Conservation (phyloP, 2,329 filamentous ascomycete species). For the Penicillium fuscoglaucum region DNA sequence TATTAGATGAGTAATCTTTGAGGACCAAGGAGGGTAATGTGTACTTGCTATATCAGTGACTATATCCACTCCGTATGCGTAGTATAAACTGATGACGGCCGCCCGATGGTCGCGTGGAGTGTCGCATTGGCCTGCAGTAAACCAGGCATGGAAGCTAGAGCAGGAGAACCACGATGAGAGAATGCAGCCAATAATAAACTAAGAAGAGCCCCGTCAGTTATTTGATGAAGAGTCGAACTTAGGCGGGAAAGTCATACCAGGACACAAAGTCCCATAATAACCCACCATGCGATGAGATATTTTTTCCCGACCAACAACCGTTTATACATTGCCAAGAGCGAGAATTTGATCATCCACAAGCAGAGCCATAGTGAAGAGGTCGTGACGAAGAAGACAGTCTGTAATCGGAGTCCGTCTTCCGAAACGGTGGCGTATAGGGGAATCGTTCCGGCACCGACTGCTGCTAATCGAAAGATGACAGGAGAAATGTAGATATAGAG, state of each 20-base stretch:
- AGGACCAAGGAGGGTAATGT: too few relatives aligned
- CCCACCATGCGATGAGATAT: slow-evolving; percentile 39
- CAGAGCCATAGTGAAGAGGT: slow-evolving; percentile 42
- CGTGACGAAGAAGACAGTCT: slow-evolving; percentile 43
- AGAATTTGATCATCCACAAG: slow-evolving; percentile 45
- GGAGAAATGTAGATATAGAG: slow-evolving; percentile 41
- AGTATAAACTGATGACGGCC: slow-evolving; percentile 39
- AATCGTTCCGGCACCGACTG: slow-evolving; percentile 24
- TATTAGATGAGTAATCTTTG: not conserved
- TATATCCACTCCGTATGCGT: slow-evolving; percentile 38
- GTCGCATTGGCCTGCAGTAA: slow-evolving; percentile 31
- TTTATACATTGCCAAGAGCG: slow-evolving; percentile 43
- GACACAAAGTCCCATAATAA: slow-evolving; percentile 35
- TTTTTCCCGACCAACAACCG: slow-evolving; percentile 37
- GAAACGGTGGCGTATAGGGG: slow-evolving; percentile 31
- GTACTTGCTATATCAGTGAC: slow-evolving; percentile 39
- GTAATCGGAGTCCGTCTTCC: slow-evolving; percentile 33
- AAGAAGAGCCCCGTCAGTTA: not conserved
- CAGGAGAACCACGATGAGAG: slow-evolving; percentile 39
- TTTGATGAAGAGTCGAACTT: slow-evolving; percentile 10
- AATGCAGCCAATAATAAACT: slow-evolving; percentile 42
- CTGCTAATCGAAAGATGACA: slow-evolving; percentile 34
- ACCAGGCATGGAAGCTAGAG: slow-evolving; percentile 39
- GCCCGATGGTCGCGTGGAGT: slow-evolving; percentile 31
- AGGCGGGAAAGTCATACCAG: slow-evolving; percentile 24